Evolutionary conservation across 2,329 filamentous ascomycete genomes (phyloP).

Genomic region (Pestalotiopsis sp.): DNA sequence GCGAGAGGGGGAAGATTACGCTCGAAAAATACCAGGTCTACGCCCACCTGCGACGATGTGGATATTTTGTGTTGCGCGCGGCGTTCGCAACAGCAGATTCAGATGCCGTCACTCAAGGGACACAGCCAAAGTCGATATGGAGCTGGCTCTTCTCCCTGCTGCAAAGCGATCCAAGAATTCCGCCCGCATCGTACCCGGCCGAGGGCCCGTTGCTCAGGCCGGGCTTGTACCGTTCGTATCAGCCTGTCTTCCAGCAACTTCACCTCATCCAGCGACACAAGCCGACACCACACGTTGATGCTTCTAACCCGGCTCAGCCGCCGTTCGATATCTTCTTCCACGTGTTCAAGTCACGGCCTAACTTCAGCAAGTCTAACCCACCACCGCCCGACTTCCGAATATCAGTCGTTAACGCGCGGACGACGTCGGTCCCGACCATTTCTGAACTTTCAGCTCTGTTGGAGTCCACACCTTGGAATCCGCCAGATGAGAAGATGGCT

Average conservation of each 20-base stretch:
- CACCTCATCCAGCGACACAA: constrained; percentile 74
- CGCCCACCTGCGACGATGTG: constrained; percentile 77
- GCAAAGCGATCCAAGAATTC: constrained; percentile 20
- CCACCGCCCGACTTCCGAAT: constrained; percentile 82
- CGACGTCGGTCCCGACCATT: constrained; percentile 72
- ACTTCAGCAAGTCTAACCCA: constrained; percentile 80
- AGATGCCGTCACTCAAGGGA: constrained; percentile 7
- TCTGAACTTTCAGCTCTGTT: constrained; percentile 73
- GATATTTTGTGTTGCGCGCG: constrained; percentile 80
- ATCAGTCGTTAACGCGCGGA: constrained; percentile 77
- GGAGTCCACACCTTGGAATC: constrained; percentile 71
- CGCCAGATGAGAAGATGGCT: constrained; percentile 49
- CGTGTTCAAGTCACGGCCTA: constrained; percentile 73
- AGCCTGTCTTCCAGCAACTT: constrained; percentile 75
- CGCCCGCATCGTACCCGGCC: constrained; percentile 28
- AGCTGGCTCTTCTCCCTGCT: constrained; percentile 58
- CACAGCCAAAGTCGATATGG: constrained; percentile 40
- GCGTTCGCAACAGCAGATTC: constrained; percentile 35
- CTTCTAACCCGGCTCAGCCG: constrained; percentile 34
- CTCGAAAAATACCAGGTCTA: constrained; percentile 90
- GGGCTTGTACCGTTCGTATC: constrained; percentile 68
- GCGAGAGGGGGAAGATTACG: constrained; percentile 59
- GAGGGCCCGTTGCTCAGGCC: constrained; percentile 63
- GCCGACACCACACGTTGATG: constrained; percentile 40
- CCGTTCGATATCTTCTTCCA: constrained; percentile 78